Evolutionary conservation across 495 filamentous ascomycete genomes (phyloP), one percentile per base, ranked within the genome.

Genomic region (Aspergillus kassunensis): DNA sequence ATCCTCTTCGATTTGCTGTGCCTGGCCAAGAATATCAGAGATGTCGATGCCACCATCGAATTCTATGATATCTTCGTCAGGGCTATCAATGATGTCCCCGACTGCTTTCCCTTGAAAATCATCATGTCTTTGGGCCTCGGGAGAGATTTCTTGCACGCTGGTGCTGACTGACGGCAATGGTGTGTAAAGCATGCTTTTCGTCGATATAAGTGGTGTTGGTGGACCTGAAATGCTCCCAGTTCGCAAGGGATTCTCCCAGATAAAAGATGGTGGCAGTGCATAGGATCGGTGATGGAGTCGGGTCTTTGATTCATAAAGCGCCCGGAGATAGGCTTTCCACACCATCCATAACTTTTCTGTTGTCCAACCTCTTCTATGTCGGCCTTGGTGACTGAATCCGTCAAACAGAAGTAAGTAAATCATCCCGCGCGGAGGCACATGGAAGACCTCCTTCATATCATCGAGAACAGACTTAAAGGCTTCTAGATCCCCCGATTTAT

Each of bases 371-470:
- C 80, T 81, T 54, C 80, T 78, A 6, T 60, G 67, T n/a, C 81
- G 79, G 15, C 89, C 90, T 63, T 91, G 81, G n/a, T 64, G 62
- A 39, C 75, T 72, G 63, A 96, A 96, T 5, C 85, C 87, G 53
- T 86, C 82, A 60, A 95, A 84, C 20, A 96, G 71, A 4, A 72
- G 59, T 10, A 72, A 49, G 36, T 72, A 76, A 24, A 76, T 62
- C 47, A 76, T 64, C 6, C 65, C 61, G 20, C 66, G 67, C 30
- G 73, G 72, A 13, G 73, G 73, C 19, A 67, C 58, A 1, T 50
- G n/a, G 43, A 66, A 73, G 3, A 56, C 49, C 19, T 56, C 61
- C 48, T 76, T 71, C 70, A 75, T 74, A 55, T 76, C 73, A 18
- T 44, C 47, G 12, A 76, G 52, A 10, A 75, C 53, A 25, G 64